Conservation (phyloP, 345 rosid species). For the Bruguiera sexangula region DNA sequence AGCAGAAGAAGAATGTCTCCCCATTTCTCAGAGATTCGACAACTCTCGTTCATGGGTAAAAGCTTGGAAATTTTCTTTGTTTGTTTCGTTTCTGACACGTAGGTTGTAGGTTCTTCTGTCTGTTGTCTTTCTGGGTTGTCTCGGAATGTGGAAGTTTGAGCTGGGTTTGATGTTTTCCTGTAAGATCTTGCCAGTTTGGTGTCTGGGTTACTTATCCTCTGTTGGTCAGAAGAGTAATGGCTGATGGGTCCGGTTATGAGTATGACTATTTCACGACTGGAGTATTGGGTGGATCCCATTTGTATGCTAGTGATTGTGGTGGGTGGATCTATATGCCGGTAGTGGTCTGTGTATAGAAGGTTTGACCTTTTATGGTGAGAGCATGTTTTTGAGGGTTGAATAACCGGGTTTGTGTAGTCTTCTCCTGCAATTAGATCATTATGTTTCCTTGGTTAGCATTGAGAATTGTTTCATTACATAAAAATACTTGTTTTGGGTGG, state of each 20-base stretch:
- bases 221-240: constrained; percentile 3
- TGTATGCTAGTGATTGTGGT: not conserved
- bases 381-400: constrained; percentile 3
- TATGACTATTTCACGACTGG: constrained; percentile 6
- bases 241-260: not conserved
- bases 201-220: constrained; percentile 12
- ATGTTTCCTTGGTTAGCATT: not conserved
- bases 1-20: constrained; percentile 4
- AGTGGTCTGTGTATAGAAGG: not conserved
- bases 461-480: not conserved
- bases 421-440: not conserved
- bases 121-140: constrained; percentile 6
- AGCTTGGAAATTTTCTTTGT: not conserved
- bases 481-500: not conserved
- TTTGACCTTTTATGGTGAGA: not conserved
- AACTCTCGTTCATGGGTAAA: constrained; percentile 8
- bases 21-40: constrained; percentile 11
- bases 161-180: not conserved
- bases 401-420: not conserved
- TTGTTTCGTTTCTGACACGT: not conserved
- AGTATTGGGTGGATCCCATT: not conserved
- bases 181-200: constrained; percentile 20
- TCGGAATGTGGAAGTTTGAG: not conserved
- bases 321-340: constrained; percentile 7
- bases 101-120: not conserved